These are phyloP conservation scores for Lantana camara DNA, from an alignment of 257 asterid species.

Conservation along the genomic window DNA sequence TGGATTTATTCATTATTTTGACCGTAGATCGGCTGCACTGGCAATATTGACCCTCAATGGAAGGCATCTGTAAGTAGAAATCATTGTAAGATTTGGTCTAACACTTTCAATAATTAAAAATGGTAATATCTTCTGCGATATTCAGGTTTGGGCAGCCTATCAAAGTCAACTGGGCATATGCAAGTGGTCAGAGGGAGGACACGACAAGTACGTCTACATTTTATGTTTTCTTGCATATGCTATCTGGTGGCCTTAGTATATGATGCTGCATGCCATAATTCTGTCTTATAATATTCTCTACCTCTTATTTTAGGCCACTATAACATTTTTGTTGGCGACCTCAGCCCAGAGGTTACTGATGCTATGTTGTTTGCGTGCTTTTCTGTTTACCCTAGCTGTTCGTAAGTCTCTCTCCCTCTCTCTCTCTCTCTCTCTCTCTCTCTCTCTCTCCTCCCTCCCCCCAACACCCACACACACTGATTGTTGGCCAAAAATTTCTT, in stretches of 20 bases:
- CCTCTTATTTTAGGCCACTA: slow-evolving; percentile 64
- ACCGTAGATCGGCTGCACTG: slow-evolving; percentile 63
- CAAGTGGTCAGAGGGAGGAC: slow-evolving; percentile 94
- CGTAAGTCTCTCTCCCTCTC: slow-evolving; percentile 56
- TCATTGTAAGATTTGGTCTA: slow-evolving; percentile 10
- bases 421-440: not conserved
- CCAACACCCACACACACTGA: too few species aligned
- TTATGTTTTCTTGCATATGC: slow-evolving; percentile 7
- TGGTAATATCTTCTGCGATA: slow-evolving; percentile 16
- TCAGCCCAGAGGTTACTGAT: slow-evolving; percentile 94
- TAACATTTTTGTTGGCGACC: slow-evolving; percentile 93
- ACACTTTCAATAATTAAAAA: slow-evolving; percentile 4
- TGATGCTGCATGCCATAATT: not conserved
- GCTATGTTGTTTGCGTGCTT: slow-evolving; percentile 83
- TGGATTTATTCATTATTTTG: slow-evolving; percentile 66
- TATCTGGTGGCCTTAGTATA: slow-evolving; percentile 23
- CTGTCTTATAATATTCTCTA: slow-evolving; percentile 17
- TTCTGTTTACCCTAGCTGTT: slow-evolving; percentile 71
- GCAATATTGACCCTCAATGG: slow-evolving; percentile 58
- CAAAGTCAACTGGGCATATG: slow-evolving; percentile 95
- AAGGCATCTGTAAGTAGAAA: slow-evolving; percentile 69
- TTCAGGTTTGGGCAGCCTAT: slow-evolving; percentile 95
- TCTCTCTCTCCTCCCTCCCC: not conserved
- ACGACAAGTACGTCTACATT: slow-evolving; percentile 64
- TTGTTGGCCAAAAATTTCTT: not conserved